Evolutionary conservation across 805 yeast species (phyloP).

Genomic region (Priceomyces fermenticarens): DNA sequence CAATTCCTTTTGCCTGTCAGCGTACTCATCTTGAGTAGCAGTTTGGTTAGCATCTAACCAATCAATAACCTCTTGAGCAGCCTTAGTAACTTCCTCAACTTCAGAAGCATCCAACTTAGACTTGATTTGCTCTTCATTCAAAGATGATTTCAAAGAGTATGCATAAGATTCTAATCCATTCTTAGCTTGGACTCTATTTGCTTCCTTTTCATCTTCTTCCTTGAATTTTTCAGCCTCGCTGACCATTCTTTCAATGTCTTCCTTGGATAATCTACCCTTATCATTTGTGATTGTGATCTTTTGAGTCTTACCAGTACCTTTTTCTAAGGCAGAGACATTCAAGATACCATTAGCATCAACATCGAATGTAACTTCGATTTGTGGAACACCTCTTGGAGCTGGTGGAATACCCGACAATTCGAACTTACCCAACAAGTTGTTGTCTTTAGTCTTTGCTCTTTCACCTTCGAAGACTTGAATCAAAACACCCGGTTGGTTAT

Average conservation of each 20-base stretch:
- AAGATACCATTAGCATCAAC: constrained; percentile 85
- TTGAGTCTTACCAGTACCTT: constrained; percentile 91
- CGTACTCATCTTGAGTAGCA: constrained; percentile 40
- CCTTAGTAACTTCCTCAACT: constrained; percentile 51
- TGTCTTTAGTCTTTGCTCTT: constrained; percentile 91
- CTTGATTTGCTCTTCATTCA: constrained; percentile 45
- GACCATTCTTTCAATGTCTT: constrained; percentile 96
- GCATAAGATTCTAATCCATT: constrained; percentile 88
- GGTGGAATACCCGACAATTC: constrained; percentile 87
- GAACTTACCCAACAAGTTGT: constrained; percentile 83
- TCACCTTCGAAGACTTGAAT: constrained; percentile 96
- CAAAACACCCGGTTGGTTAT: constrained; percentile 92
- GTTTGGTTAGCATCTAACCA: constrained; percentile 40
- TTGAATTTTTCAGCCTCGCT: constrained; percentile 95
- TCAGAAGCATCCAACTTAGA: constrained; percentile 40
- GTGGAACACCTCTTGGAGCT: constrained; percentile 90
- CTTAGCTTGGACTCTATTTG: constrained; percentile 84
- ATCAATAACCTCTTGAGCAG: constrained; percentile 38
- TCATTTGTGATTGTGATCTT: constrained; percentile 90
- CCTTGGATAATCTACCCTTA: constrained; percentile 90
- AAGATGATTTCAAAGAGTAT: constrained; percentile 72
- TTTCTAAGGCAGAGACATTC: constrained; percentile 84
- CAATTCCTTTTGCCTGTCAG: constrained; percentile 40
- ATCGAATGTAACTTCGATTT: constrained; percentile 85
- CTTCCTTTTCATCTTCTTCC: constrained; percentile 81